Evolutionary conservation across 2,329 filamentous ascomycete genomes (phyloP), one percentile per base, ranked within the genome.

Genomic region (Colletotrichum limetticola): DNA sequence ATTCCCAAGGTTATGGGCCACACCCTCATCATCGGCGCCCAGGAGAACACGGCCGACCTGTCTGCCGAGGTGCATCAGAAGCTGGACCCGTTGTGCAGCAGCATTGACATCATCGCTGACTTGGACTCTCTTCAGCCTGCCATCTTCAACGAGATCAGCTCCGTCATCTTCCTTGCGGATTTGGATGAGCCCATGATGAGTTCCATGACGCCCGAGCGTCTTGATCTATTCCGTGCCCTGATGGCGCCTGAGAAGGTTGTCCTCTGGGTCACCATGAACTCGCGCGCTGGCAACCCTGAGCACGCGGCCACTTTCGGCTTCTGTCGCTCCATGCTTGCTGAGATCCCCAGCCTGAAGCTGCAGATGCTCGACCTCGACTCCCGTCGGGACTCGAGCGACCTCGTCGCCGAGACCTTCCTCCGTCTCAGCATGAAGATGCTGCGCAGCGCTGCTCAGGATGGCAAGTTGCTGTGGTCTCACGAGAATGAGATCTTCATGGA

Each of bases 1-100:
- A 53, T 52, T 1, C 22, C 63, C 5, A 37, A 28, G 12, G 37
- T 80, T 2, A 66, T 75, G 2, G 75, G 80, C 16, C 75, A 77
- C 19, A 74, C 83, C 6, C 71, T 85, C 8, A 71, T 85, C 9
- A 72, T 85, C 5, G 81, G 80, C 5, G 79, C 82, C 5, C 46
- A 55, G 2, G 49, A 59, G 2, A 59, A 66, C 32, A 76, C 71
- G 0, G 66, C 72, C 5, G 53, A 72, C 4, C 74, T 84, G 8
- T 59, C 75, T 1, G 22, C 66, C 0, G 30, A 58, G 1, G 59
- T 84, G 11, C 37, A 66, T 12, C 30, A 74, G 14, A 72, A 71
- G 12, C 77, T 84, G 5, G 30, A 57, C 0, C 32, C 70, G 0
- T 35, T 71, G 1, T 83, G 79, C 59, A 52, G 37, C 2, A 30